A percentile compares a stretch with the other conserved stretches of the same genome.
phyloP scores from a whole-genome alignment of 176 grass and related monocot species.

The Ensete ventricosum region DNA sequence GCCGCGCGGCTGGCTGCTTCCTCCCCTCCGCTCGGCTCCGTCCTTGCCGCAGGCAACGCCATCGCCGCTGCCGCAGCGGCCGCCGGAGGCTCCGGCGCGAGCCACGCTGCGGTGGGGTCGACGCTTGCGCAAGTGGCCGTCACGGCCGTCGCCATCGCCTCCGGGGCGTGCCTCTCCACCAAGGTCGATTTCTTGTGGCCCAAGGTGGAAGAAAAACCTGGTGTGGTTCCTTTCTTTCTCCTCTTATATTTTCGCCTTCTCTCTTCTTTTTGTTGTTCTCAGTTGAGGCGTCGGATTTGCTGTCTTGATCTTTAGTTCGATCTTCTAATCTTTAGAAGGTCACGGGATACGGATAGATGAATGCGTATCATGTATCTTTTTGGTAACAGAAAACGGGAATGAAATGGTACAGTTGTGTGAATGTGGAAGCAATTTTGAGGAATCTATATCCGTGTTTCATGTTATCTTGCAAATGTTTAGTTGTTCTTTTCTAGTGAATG shows the following conservation, averaged over 20 bases:
- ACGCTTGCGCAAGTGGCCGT: slow-evolving; percentile 78
- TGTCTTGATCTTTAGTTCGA: background rate
- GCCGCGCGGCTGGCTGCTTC: slow-evolving; percentile 39
- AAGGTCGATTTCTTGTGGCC: slow-evolving; percentile 97
- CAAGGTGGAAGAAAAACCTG: slow-evolving; percentile 69
- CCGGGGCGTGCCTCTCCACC: slow-evolving; percentile 86
- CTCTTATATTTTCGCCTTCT: background rate
- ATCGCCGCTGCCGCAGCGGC: slow-evolving; percentile 55
- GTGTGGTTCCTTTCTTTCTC: slow-evolving; percentile 21
- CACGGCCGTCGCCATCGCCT: slow-evolving; percentile 93
- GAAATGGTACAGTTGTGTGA: too few species aligned
- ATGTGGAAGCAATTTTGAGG: too few species aligned
- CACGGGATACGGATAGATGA: background rate
- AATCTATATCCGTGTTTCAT: too few species aligned
- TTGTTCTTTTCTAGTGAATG: too few species aligned
- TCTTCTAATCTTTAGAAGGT: background rate
- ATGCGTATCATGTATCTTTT: too few species aligned
- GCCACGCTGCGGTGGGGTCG: slow-evolving; percentile 72
- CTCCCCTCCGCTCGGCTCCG: slow-evolving; percentile 37
- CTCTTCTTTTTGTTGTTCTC: background rate
- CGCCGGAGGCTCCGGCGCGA: slow-evolving; percentile 30
- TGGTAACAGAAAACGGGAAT: too few species aligned
- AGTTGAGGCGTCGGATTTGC: background rate
- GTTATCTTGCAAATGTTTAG: too few species aligned
- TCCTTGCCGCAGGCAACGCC: slow-evolving; percentile 56